phyloP scores from a whole-genome alignment of 495 filamentous ascomycete species.

The Aspergillus saccharolyticus region DNA sequence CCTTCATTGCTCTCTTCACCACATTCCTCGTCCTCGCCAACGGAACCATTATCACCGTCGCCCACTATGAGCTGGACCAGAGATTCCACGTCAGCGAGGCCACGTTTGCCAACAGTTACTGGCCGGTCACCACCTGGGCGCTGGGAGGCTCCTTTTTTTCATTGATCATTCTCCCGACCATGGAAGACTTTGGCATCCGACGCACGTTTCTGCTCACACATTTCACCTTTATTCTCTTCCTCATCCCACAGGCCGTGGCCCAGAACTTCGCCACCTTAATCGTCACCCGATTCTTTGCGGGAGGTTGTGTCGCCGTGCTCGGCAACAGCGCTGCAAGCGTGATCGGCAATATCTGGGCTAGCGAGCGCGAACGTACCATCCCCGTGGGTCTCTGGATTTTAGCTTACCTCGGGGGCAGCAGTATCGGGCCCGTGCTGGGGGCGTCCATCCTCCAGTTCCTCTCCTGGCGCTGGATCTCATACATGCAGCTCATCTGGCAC shows the following conservation, averaged over 20 bases:
- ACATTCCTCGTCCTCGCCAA: constrained; percentile 52
- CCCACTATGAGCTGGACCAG: constrained; percentile 33
- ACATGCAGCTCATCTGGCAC: constrained; percentile 44
- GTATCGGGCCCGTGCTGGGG: constrained; percentile 45
- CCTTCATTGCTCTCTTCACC: constrained; percentile 17
- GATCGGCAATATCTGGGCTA: constrained; percentile 46
- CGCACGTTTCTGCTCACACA: constrained; percentile 33
- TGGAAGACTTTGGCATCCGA: constrained; percentile 49
- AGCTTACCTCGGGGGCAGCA: constrained; percentile 36
- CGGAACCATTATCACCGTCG: constrained; percentile 42
- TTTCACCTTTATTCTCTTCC: constrained; percentile 15
- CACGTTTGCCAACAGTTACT: constrained; percentile 48
- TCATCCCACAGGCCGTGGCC: constrained; percentile 21
- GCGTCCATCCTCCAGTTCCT: constrained; percentile 35
- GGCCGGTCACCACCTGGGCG: constrained; percentile 48
- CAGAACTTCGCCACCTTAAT: constrained; percentile 20
- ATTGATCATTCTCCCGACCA: constrained; percentile 45
- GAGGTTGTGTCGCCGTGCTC: constrained; percentile 38
- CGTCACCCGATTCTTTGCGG: constrained; percentile 17
- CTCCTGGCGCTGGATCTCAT: constrained; percentile 48
- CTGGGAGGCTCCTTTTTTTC: constrained; percentile 44
- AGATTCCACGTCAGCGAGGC: constrained; percentile 42
- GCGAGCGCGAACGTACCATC: constrained; percentile 34
- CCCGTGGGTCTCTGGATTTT: constrained; percentile 45
- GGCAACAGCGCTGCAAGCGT: constrained; percentile 42